These are phyloP conservation scores for Artomyces pyxidatus DNA, from an alignment of 768 basidiomycete genomes.

Conservation along the genomic window DNA sequence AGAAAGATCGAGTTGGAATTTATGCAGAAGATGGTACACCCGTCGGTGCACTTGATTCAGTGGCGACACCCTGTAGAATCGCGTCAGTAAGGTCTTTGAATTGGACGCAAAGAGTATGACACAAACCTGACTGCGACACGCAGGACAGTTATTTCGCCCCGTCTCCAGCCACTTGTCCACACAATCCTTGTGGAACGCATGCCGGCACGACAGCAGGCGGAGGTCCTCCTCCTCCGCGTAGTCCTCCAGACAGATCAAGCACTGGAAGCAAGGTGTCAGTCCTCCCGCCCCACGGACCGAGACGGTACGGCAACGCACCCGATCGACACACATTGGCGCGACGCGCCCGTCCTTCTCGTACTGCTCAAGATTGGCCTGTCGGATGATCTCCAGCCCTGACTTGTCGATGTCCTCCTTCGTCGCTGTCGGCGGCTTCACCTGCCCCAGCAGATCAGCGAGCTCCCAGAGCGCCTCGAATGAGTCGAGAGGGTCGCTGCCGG, in stretches of 20 bases:
- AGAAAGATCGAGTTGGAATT: not conserved
- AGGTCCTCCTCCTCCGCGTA: conserved; percentile 73
- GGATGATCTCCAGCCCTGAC: conserved; percentile 72
- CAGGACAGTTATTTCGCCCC: conserved; percentile 87
- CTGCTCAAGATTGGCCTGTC: conserved; percentile 29
- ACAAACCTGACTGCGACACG: conserved; percentile 71
- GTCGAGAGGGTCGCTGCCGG: conserved; percentile 64
- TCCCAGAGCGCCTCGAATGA: conserved; percentile 79
- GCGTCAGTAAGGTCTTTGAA: too few species aligned
- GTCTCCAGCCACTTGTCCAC: conserved; percentile 81
- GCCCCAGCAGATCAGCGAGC: conserved; percentile 75
- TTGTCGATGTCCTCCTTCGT: conserved; percentile 81
- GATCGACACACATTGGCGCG: conserved; percentile 66
- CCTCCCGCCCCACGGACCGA: too few species aligned
- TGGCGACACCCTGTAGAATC: not conserved
- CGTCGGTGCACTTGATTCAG: not conserved
- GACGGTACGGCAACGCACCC: conserved; percentile 45
- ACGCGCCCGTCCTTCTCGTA: conserved; percentile 59
- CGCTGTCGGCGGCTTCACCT: conserved; percentile 76
- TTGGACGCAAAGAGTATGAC: not conserved
- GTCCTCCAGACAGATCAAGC: conserved; percentile 80
- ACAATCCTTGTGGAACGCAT: conserved; percentile 85
- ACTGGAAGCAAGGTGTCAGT: too few species aligned
- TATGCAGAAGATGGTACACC: not conserved
- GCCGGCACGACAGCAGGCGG: conserved; percentile 73